Evolutionary conservation across 208 protist species (phyloP).

Genomic region (Blastocrithidia nonstop): DNA sequence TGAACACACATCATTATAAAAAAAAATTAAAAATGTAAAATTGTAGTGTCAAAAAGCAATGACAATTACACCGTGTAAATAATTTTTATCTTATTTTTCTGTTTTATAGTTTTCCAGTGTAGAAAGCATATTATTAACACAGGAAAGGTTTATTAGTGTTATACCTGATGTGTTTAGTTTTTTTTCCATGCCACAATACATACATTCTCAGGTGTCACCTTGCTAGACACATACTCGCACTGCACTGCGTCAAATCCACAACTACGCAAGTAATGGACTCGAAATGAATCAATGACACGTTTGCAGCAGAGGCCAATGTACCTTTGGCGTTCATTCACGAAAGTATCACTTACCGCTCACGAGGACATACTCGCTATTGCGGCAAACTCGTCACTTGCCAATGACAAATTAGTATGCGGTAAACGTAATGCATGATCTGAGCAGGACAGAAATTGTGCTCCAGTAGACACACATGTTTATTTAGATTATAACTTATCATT

Average conservation of each 20-base stretch:
- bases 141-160: no score
- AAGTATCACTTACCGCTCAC: slow-evolving; percentile 45
- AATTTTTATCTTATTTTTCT: no score
- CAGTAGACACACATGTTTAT: neutral
- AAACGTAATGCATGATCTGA: slow-evolving; percentile 7
- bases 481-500: neutral
- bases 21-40: no score
- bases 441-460: neutral
- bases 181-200: slow-evolving; percentile 34
- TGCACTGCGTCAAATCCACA: slow-evolving; percentile 28
- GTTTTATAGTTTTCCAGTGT: no score
- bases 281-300: slow-evolving; percentile 43
- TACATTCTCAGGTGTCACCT: slow-evolving; percentile 55
- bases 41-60: no score
- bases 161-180: neutral
- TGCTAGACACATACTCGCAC: slow-evolving; percentile 23
- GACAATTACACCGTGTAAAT: no score
- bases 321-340: slow-evolving; percentile 18
- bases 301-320: slow-evolving; percentile 36
- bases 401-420: slow-evolving; percentile 14
- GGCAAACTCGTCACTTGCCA: slow-evolving; percentile 31
- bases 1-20: no score
- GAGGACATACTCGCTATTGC: slow-evolving; percentile 56
- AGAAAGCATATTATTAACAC: no score
- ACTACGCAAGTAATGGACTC: slow-evolving; percentile 32